Conservation (phyloP, 2,329 filamentous ascomycete genomes). For the Cladophialophora chaetospira region DNA sequence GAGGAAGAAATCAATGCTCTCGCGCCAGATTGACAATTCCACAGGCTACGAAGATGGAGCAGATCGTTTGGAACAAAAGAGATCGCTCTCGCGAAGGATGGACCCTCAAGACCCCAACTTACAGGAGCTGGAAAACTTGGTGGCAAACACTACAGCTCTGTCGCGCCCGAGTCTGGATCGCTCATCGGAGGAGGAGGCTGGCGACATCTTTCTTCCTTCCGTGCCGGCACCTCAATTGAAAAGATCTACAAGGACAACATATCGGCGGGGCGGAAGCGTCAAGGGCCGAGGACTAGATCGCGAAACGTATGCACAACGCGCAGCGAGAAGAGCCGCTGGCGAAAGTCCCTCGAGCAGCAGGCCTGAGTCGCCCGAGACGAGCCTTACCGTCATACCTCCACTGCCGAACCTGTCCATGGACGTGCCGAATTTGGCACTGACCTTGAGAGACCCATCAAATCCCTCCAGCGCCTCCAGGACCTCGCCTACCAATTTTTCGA, state of each 20-base stretch:
- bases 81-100: constrained; percentile 59
- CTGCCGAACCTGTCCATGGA: constrained; percentile 39
- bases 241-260: constrained; percentile 88
- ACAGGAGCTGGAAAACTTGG: constrained; percentile 73
- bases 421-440: constrained; percentile 48
- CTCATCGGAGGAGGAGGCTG: constrained; percentile 60
- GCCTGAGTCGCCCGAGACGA: constrained; percentile 30
- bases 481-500: constrained; percentile 33
- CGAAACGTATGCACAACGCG: constrained; percentile 72
- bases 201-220: constrained; percentile 71
- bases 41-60: constrained; percentile 79
- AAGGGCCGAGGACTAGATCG: constrained; percentile 62
- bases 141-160: constrained; percentile 67
- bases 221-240: constrained; percentile 76
- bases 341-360: constrained; percentile 25
- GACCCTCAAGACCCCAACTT: constrained; percentile 64
- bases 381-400: constrained; percentile 36
- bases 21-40: constrained; percentile 80
- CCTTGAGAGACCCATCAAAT: constrained; percentile 42
- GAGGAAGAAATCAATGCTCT: constrained; percentile 94
- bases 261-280: constrained; percentile 82
- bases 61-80: constrained; percentile 73
- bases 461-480: constrained; percentile 30
- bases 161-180: constrained; percentile 55
- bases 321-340: constrained; percentile 53